Conservation (phyloP, 139 green algal species). For the Coelastrella sp. region DNA sequence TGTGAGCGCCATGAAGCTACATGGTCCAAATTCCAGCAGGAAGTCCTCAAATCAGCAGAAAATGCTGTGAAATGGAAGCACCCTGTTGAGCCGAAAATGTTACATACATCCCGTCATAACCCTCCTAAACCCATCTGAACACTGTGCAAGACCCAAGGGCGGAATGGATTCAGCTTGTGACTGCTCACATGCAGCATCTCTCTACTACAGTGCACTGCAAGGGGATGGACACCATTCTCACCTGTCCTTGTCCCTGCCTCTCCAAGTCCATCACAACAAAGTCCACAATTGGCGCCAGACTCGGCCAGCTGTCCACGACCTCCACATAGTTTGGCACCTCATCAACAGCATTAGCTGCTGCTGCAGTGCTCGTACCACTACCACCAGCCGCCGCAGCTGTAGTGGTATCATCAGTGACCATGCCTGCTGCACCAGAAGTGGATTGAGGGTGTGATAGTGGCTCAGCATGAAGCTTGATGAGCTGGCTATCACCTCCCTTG, state of each 20-base stretch:
- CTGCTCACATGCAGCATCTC: too few relatives aligned
- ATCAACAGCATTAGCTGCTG: not conserved
- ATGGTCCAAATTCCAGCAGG: not conserved
- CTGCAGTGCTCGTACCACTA: not conserved
- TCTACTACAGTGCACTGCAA: too few relatives aligned
- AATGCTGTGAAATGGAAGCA: too few relatives aligned
- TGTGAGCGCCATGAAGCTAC: not conserved
- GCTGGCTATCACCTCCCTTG: slow-evolving; percentile 78
- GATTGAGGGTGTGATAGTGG: too few relatives aligned
- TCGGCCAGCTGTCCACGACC: slow-evolving; percentile 90
- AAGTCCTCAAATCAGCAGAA: too few relatives aligned
- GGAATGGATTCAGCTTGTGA: too few relatives aligned
- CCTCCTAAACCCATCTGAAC: too few relatives aligned
- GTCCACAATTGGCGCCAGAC: slow-evolving; percentile 96
- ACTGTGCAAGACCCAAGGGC: too few relatives aligned
- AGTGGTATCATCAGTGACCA: not conserved
- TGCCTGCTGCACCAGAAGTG: too few relatives aligned
- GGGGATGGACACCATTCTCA: too few relatives aligned
- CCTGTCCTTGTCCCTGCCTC: slow-evolving; percentile 94
- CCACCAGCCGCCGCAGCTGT: not conserved
- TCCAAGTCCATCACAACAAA: slow-evolving; percentile 96
- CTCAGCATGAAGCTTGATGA: slow-evolving; percentile 77
- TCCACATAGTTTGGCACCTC: slow-evolving; percentile 64
- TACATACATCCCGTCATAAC: too few relatives aligned
- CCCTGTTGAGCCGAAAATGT: too few relatives aligned